These are phyloP conservation scores for Pyrenophora teres DNA, from an alignment of 2,329 filamentous ascomycete genomes.

Conservation along the genomic window DNA sequence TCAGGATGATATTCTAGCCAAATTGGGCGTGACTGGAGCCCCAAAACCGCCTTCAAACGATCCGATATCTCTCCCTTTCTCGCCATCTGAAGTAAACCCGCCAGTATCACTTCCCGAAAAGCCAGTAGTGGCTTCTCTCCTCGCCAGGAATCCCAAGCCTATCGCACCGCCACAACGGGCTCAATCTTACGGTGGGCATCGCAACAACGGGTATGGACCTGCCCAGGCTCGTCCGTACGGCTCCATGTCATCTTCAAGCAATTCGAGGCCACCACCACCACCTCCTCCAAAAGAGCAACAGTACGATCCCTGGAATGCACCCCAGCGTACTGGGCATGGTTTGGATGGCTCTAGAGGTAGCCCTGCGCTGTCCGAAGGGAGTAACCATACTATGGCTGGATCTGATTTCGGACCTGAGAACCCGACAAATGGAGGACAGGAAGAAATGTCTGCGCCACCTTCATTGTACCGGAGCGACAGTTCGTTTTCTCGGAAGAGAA, in stretches of 20 bases:
- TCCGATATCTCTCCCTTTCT: constrained; percentile 17
- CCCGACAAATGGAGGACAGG: constrained; percentile 17
- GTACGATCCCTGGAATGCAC: constrained; percentile 32
- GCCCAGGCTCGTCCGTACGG: constrained; percentile 31
- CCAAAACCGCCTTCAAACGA: constrained; percentile 43
- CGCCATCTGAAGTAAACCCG: constrained; percentile 14
- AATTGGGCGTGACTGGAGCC: constrained; percentile 44
- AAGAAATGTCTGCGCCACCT: constrained; percentile 17
- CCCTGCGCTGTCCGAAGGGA: constrained; percentile 42
- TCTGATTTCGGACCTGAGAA: constrained; percentile 43
- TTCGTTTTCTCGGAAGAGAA: constrained; percentile 43
- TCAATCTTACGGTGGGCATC: constrained; percentile 30
- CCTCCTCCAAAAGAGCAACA: constrained; percentile 24
- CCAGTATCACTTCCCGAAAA: constrained; percentile 24
- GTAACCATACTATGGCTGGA: constrained; percentile 40
- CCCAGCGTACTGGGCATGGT: constrained; percentile 21
- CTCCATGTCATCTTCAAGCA: constrained; percentile 27
- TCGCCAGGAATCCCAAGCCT: background rate
- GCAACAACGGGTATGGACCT: constrained; percentile 15
- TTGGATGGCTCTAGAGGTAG: constrained; percentile 32
- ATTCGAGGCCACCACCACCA: constrained; percentile 23
- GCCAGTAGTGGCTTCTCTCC: constrained; percentile 15
- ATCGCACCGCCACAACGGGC: constrained; percentile 20
- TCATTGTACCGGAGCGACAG: constrained; percentile 38
- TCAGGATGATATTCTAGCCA: constrained; percentile 47